Base-by-base conservation (phyloP, 352 stramenopile genomes). In the Halophytophthora batemanensis region DNA sequence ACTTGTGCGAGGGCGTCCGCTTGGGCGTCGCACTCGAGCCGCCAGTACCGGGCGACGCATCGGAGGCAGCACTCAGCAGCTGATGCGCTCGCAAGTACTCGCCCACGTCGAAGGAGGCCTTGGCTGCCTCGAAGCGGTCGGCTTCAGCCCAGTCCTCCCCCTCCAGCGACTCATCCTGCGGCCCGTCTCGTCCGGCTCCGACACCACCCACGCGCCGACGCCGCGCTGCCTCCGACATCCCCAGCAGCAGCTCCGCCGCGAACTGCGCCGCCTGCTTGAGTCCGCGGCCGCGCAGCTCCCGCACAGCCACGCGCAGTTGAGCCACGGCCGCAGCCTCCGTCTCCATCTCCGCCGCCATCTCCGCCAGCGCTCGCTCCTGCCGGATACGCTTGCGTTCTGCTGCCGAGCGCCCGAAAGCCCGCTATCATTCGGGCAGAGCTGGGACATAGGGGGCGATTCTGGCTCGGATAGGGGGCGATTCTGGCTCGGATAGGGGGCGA, bases 1-100 rank as follows among this genome's bases (percentile, higher is more conserved):
- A 77, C 43, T 70, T 71, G 10, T 72, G 66, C 40, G 54, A 59
- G 17, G 36, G 44, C 39, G 3, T 56, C 45, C 40, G 41, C 35
- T 28, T 25, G 34, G 14, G 33, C 23, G 44, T 40, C 13, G 35
- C 33, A 23, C 33, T 48, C 28, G 53, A 38, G 19, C 21, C 6
- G 7, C 37, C 37, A 51, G 34, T 7, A 40, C 18, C 4, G 22
- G 34, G 14, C 6, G 35, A 21, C 8, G 29, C 47, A 10, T 22
- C 50, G 8, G 43, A 25, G 1, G 10, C 18, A 2, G 21, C 45
- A 8, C 25, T 31, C 17, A 94, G 70, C 43, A 90, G 53, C 28
- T 91, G 69, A 48, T 89, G 65, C 12, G 77, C 77, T 22, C 82
- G 79, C n/a, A 89, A 52, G 40, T 86, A 93, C 61, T 94, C 84